A percentile compares a stretch with the other conserved stretches of the same genome.
Evolutionary conservation across 352 stramenopile species (phyloP).

Genomic region (Sclerospora graminicola): DNA sequence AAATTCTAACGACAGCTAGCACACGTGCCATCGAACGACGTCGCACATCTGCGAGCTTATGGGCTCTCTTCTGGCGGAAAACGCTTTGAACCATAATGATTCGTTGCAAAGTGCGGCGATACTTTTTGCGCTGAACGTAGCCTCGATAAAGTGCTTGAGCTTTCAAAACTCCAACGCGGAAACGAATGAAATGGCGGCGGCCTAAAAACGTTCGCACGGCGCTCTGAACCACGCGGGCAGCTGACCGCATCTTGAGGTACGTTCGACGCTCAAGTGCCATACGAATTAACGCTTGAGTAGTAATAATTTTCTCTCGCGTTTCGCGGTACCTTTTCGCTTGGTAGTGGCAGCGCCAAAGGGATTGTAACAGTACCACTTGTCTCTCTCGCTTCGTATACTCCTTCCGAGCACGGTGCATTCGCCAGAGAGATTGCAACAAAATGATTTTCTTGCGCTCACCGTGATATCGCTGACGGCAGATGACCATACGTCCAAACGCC

Average conservation of each 20-base stretch:
- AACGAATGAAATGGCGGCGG: constrained; percentile 48
- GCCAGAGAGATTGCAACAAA: constrained; percentile 67
- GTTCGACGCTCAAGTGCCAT: constrained; percentile 47
- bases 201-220: constrained; percentile 64
- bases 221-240: constrained; percentile 55
- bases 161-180: constrained; percentile 47
- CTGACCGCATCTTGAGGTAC: constrained; percentile 43
- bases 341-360: constrained; percentile 62
- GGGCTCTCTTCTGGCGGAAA: constrained; percentile 50
- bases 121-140: constrained; percentile 50
- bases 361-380: constrained; percentile 66
- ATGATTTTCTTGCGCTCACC: constrained; percentile 60
- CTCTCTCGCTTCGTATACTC: constrained; percentile 33
- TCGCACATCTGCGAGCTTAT: constrained; percentile 32
- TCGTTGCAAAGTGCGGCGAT: constrained; percentile 24
- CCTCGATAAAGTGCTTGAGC: constrained; percentile 61
- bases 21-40: constrained; percentile 63
- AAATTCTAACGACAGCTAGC: constrained; percentile 58
- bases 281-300: constrained; percentile 48
- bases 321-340: constrained; percentile 45
- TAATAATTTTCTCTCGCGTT: constrained; percentile 51
- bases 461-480: constrained; percentile 54
- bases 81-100: constrained; percentile 76
- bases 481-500: constrained; percentile 75
- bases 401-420: constrained; percentile 59